Conservation (phyloP, 169 alveolate genomes). For the Eimeria necatrix region DNA sequence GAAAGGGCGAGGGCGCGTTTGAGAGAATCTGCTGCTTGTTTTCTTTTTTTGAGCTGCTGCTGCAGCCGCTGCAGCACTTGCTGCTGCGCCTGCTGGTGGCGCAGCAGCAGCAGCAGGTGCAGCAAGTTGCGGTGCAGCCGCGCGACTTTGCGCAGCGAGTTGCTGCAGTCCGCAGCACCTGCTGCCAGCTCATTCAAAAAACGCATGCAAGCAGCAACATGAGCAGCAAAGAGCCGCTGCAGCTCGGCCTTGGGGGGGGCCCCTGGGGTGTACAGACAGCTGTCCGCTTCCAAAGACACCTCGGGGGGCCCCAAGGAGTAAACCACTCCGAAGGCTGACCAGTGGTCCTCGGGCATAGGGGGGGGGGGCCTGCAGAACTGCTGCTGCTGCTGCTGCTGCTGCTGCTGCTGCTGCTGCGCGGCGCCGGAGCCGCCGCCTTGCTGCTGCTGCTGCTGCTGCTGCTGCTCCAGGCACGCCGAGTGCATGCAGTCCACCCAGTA, state of each 20-base stretch:
- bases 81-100: conserved; percentile 65
- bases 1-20: conserved; percentile 5
- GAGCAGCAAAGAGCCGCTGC: background rate
- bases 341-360: conserved; percentile 5
- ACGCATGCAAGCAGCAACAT: conserved; percentile 14
- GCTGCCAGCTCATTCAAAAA: conserved; percentile 32
- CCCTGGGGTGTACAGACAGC: conserved; percentile 35
- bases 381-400: conserved; percentile 42
- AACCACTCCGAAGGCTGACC: conserved; percentile 54
- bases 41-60: conserved; percentile 62
- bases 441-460: conserved; percentile 53
- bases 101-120: conserved; percentile 61
- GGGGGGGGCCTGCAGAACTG: conserved; percentile 57
- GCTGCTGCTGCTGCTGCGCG: conserved; percentile 37
- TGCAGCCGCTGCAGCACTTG: conserved; percentile 46
- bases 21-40: conserved; percentile 56
- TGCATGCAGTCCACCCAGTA: conserved; percentile 57
- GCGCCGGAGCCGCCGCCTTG: too few species aligned
- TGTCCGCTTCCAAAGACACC: conserved; percentile 9
- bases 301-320: background rate
- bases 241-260: conserved; percentile 52
- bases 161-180: background rate
- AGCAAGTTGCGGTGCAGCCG: conserved; percentile 51
- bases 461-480: background rate
- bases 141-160: conserved; percentile 20